Base-by-base conservation (phyloP, 768 basidiomycete genomes). In the Boletellus ananas region DNA sequence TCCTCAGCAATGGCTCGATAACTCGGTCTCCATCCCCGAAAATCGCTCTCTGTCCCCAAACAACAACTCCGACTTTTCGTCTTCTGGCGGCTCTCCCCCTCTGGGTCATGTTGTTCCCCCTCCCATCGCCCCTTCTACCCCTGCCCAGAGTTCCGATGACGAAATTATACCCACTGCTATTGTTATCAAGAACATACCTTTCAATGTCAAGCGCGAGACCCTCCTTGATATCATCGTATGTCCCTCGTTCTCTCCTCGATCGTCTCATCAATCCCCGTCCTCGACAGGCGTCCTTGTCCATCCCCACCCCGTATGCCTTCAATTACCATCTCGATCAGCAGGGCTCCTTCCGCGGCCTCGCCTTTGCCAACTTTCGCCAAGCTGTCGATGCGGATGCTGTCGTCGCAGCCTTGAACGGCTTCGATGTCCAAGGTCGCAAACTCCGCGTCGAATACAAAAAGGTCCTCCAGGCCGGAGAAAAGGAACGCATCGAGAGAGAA, bases 121-220 rank as follows among this genome's bases (percentile, higher is more conserved):
- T 50, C 67, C 78, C 51, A 67, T 78, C 17, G 72, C 70, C 35
- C 73, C 81, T 20, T 69, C 73, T 29, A 77, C 81, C 12, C 78
- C 83, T 42, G 71, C 69, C 51, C 75, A 72, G 64, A 78, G 72
- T 51, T 61, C 67, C 37, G 90, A 92, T 60, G 93, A 96, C 71
- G 94, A 96, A 69, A 79, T 96, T 69, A 98, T 98, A 72, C 95
- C 95, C 48, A 98, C 94, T 10, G 96, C 96, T 47, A 97, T 99
- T 64, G 96, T 99, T 66, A 97, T 99, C 71, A 99, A 99, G 83
- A 97, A 97, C 77, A 99, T 99, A 74, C 95, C 95, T 58, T 99
- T 99, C 79, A 94, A 94, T 63, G 93, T 97, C 58, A 91, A 94
- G 74, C 86, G 91, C 65, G 95, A 98, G 74, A 91, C 91, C 38